Conservation (phyloP, 768 basidiomycete genomes). For the Lactarius hengduanensis region DNA sequence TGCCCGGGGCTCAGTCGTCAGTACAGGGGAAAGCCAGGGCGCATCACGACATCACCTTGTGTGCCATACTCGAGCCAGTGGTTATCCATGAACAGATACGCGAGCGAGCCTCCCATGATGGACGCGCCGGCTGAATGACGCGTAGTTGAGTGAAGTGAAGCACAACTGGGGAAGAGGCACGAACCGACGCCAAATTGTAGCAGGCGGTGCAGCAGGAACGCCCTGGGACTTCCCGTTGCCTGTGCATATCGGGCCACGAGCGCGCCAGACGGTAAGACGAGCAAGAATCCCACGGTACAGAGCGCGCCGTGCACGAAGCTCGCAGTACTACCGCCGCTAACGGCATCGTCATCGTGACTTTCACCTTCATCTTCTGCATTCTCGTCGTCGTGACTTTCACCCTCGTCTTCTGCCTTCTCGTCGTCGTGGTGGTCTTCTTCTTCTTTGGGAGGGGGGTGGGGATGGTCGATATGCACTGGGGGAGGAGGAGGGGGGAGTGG, state of each 20-base stretch:
- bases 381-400: no score
- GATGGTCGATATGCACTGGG: not conserved
- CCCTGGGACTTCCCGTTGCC: slow-evolving; percentile 40
- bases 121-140: slow-evolving; percentile 9
- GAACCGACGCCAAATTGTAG: slow-evolving; percentile 27
- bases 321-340: slow-evolving; percentile 25
- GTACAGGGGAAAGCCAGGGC: not conserved
- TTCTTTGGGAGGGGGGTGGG: not conserved
- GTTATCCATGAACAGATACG: slow-evolving; percentile 18
- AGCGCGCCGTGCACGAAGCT: slow-evolving; percentile 55
- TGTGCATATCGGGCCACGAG: slow-evolving; percentile 54
- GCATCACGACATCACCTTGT: slow-evolving; percentile 16
- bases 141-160: not conserved
- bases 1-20: not conserved
- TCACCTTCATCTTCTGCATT: not conserved
- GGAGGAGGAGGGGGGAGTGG: not conserved
- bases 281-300: slow-evolving; percentile 51
- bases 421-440: not conserved
- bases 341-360: no score
- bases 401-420: not conserved
- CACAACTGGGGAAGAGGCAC: slow-evolving; percentile 1
- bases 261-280: slow-evolving; percentile 56
- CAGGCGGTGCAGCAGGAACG: slow-evolving; percentile 51
- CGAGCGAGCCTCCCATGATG: slow-evolving; percentile 17
- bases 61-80: not conserved